phyloP scores from a whole-genome alignment of 139 green algal species.

The Chlamydomonas sp. region DNA sequence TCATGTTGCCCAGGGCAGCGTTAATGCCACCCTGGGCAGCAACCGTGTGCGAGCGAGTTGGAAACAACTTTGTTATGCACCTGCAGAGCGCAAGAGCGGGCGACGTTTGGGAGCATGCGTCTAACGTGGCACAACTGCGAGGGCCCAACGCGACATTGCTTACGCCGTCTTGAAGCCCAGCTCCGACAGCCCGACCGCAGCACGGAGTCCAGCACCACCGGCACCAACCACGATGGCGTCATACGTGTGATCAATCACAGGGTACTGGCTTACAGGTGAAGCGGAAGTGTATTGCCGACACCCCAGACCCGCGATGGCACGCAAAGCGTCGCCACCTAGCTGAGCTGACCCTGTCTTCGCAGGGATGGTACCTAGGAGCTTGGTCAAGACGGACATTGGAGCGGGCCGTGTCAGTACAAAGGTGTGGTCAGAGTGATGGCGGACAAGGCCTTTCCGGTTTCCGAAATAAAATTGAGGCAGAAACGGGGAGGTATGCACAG shows the following conservation, averaged over 20 bases:
- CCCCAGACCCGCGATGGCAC: too few relatives aligned
- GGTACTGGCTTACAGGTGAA: too few relatives aligned
- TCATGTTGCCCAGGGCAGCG: constrained; percentile 98
- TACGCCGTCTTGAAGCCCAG: constrained; percentile 97
- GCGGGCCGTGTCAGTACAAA: too few relatives aligned
- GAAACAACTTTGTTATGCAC: constrained; percentile 99
- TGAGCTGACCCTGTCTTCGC: neutral
- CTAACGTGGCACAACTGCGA: constrained; percentile 16
- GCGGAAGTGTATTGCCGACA: too few relatives aligned
- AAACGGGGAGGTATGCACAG: too few relatives aligned
- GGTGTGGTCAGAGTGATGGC: too few relatives aligned
- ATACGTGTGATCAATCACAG: constrained; percentile 97
- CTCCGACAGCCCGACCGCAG: constrained; percentile 94
- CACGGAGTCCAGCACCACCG: constrained; percentile 89
- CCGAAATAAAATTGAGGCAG: too few relatives aligned
- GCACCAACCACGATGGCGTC: constrained; percentile 96
- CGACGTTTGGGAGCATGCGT: neutral
- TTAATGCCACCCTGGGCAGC: constrained; percentile 99
- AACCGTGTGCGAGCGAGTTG: constrained; percentile 98
- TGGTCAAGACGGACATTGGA: constrained; percentile 31
- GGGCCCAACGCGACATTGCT: constrained; percentile 41
- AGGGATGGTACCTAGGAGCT: neutral
- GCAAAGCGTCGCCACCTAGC: too few relatives aligned
- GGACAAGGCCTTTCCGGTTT: too few relatives aligned
- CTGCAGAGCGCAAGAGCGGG: constrained; percentile 53